These are phyloP conservation scores for Exobasidium cylindrosporum DNA, from an alignment of 1,284 basidiomycete species.

Conservation along the genomic window DNA sequence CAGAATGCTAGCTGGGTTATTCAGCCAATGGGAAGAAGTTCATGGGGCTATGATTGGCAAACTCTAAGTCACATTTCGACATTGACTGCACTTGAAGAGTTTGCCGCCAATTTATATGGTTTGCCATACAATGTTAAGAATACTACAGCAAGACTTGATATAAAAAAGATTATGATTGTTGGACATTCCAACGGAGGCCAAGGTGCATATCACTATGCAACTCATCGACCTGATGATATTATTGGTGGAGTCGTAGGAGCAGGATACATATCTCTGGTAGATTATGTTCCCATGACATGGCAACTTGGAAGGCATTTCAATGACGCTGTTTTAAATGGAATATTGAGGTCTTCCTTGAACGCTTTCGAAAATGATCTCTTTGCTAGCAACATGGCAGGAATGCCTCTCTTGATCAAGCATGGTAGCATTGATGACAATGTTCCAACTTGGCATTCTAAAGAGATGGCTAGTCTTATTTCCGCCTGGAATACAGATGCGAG, in stretches of 20 bases:
- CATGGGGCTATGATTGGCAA: background rate
- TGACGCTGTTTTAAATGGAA: background rate
- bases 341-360: constrained; percentile 6
- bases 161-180: background rate
- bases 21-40: background rate
- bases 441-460: background rate
- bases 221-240: background rate
- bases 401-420: background rate
- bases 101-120: background rate
- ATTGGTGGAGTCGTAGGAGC: background rate
- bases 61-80: background rate
- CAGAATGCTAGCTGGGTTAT: background rate
- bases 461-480: background rate
- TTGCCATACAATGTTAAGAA: background rate
- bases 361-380: background rate
- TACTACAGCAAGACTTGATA: background rate
- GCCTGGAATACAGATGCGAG: background rate
- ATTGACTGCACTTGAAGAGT: background rate
- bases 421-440: background rate
- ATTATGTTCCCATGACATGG: background rate
- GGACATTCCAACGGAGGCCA: background rate
- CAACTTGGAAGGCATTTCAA: background rate
- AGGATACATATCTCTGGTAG: background rate
- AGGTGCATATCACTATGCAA: background rate
- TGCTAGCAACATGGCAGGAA: background rate